Percentiles rank a stretch among this genome's conserved stretches.
These are phyloP conservation scores for Capsella rubella DNA, from an alignment of 441 rosid species.

Conservation along the genomic window DNA sequence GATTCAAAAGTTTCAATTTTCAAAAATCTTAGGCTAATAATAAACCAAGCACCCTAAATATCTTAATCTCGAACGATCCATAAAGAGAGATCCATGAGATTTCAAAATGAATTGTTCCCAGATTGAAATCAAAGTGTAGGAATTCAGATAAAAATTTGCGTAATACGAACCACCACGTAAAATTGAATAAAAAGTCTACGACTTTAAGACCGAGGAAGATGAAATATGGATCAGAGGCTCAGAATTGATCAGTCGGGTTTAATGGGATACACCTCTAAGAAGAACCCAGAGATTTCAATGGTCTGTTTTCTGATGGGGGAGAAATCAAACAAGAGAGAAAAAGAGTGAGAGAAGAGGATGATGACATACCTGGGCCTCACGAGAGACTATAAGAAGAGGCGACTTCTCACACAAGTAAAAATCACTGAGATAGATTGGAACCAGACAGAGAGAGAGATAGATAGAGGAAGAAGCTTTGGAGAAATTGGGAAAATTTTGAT, in stretches of 20 bases:
- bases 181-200: neutral
- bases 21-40: conserved; percentile 16
- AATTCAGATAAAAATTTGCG: neutral
- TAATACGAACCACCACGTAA: neutral
- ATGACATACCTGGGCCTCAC: conserved; percentile 38
- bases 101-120: neutral
- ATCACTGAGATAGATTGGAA: conserved; percentile 25
- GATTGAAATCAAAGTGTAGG: conserved; percentile 27
- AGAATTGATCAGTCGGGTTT: conserved; percentile 3
- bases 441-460: neutral
- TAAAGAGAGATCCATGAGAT: conserved; percentile 14
- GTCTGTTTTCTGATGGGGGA: neutral
- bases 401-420: conserved; percentile 21
- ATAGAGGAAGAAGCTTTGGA: neutral
- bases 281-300: conserved; percentile 35
- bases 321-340: conserved; percentile 14
- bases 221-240: conserved; percentile 29
- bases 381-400: conserved; percentile 6
- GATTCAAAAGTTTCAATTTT: neutral
- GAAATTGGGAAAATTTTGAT: conserved; percentile 1
- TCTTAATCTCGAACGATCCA: conserved; percentile 19
- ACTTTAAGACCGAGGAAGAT: conserved; percentile 7
- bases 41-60: neutral
- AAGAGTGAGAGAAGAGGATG: conserved; percentile 9
- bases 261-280: neutral